phyloP scores from a whole-genome alignment of 2,329 filamentous ascomycete species.

The Fusarium sp. region DNA sequence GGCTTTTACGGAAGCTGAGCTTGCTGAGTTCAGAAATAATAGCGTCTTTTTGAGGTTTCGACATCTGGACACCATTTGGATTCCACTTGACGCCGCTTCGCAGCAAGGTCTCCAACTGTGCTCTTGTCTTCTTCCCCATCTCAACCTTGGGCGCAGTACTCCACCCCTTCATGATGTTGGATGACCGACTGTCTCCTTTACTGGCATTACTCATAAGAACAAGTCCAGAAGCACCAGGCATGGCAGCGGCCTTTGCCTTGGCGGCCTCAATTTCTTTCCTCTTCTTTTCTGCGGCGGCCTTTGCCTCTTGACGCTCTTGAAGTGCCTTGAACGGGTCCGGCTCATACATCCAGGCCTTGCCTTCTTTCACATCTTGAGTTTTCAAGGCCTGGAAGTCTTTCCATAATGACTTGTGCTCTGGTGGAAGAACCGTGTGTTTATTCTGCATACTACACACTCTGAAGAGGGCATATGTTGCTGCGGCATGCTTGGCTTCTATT shows the following conservation, averaged over 20 bases:
- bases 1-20: conserved; percentile 89
- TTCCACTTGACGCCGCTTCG: conserved; percentile 88
- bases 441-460: conserved; percentile 96
- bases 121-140: conserved; percentile 83
- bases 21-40: conserved; percentile 78
- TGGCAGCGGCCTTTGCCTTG: conserved; percentile 73
- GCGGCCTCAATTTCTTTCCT: conserved; percentile 74
- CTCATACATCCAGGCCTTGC: conserved; percentile 89
- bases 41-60: conserved; percentile 61
- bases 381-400: conserved; percentile 89
- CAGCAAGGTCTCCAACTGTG: conserved; percentile 81
- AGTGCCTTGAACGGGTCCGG: conserved; percentile 90
- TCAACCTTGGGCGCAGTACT: conserved; percentile 88
- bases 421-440: conserved; percentile 91
- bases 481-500: conserved; percentile 91
- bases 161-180: conserved; percentile 77
- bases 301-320: conserved; percentile 81
- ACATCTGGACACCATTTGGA: conserved; percentile 75
- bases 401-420: conserved; percentile 89
- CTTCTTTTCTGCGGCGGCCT: conserved; percentile 80
- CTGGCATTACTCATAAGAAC: conserved; percentile 59
- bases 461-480: conserved; percentile 90
- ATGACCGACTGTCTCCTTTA: conserved; percentile 44
- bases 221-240: conserved; percentile 66
- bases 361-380: conserved; percentile 79